Evolutionary conservation across 1,139 yeast genomes (phyloP), one percentile per base, ranked within the genome.

Genomic region (Suhomyces bokatorum): DNA sequence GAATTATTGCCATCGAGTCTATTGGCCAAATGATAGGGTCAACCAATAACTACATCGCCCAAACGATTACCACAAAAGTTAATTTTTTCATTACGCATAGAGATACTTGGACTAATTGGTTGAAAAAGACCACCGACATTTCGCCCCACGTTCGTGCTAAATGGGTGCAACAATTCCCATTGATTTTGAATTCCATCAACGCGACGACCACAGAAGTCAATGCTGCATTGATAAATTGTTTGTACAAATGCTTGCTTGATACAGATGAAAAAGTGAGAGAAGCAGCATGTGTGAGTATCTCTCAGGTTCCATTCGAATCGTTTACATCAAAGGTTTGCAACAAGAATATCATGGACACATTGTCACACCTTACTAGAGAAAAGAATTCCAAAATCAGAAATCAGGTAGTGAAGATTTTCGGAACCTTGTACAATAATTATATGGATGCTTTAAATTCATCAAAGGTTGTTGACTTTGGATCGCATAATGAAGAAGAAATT

Each of bases 181-280:
- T 37, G 2, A 65, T 73, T 3, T 50, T 70, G 8, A 51, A 49
- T 24, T 50, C 51, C 12, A 71, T 78, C 3, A 49, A 35, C 11
- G 69, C 81, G 14, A 52, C 85, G 3, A 66, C 73, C 2, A 53
- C 66, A 2, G 95, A 85, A 48, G 66, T 78, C 3, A 58, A 66
- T 3, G 51, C 58, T 0, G 85, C 85, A 32, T 63, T 88, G 8
- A 67, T 79, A 5, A 75, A 73, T 44, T 88, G 90, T 0, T 59
- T 88, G 15, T 69, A 81, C 29, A 85, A 85, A 54, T 81, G 93
- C 34, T 68, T 90, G 20, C 73, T 86, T 35, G 97, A 91, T 62
- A 70, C 83, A 0, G 91, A 87, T 55, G 95, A 86, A 49, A 76
- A 72, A 40, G 96, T 88, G 1, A 74, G 97, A 50, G 68, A 80